phyloP scores from a whole-genome alignment of 345 rosid species.

The Firmiana major region DNA sequence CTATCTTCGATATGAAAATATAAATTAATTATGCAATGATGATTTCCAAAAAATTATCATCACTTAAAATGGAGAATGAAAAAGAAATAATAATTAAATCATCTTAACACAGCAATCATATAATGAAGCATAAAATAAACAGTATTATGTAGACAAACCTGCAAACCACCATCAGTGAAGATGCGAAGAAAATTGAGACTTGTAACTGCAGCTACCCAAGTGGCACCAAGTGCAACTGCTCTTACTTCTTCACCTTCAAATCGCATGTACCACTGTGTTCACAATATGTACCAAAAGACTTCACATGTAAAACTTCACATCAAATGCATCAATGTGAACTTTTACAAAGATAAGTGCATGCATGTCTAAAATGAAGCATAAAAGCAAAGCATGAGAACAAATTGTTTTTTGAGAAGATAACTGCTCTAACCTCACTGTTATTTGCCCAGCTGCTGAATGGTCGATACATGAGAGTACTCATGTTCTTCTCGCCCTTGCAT shows the following conservation, averaged over 20 bases:
- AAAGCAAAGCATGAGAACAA: background rate
- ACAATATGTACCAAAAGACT: slow-evolving; percentile 26
- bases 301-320: slow-evolving; percentile 12
- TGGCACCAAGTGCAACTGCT: slow-evolving; percentile 75
- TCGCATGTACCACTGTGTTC: slow-evolving; percentile 93
- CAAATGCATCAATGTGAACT: background rate
- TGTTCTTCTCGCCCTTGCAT: slow-evolving; percentile 84
- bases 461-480: slow-evolving; percentile 91
- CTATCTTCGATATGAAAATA: background rate
- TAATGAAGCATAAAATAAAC: slow-evolving; percentile 11
- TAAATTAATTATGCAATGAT: background rate
- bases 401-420: slow-evolving; percentile 5
- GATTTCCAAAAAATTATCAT: background rate
- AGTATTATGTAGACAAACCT: slow-evolving; percentile 48
- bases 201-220: slow-evolving; percentile 94
- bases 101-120: background rate
- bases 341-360: background rate
- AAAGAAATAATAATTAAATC: background rate
- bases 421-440: slow-evolving; percentile 74
- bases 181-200: slow-evolving; percentile 86
- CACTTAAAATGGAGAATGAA: background rate
- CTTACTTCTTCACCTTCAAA: slow-evolving; percentile 97
- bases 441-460: slow-evolving; percentile 90
- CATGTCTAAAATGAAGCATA: background rate
- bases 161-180: slow-evolving; percentile 88